Percentiles rank a stretch among this genome's conserved stretches.
Conservation (phyloP, 2,329 filamentous ascomycete species). For the Aspergillus ruber region DNA sequence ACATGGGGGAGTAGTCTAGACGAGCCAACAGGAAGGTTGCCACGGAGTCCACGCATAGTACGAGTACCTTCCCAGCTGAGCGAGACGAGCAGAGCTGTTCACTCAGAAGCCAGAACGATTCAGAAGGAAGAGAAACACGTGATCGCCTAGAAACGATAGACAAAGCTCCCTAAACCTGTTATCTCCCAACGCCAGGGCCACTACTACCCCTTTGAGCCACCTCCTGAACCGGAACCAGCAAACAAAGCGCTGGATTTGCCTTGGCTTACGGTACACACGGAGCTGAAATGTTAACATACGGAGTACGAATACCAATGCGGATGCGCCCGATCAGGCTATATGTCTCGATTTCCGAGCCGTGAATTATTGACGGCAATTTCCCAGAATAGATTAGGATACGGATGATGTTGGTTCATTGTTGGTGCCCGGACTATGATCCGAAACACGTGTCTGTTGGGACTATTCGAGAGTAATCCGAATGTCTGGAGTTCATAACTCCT, state of each 20-base stretch:
- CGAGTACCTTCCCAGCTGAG: too few relatives aligned
- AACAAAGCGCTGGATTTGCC: not conserved
- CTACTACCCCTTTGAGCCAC: not conserved
- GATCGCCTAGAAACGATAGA: not conserved
- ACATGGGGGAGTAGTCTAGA: not conserved
- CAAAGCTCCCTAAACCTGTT: not conserved
- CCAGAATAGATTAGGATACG: not conserved
- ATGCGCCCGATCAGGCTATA: not conserved
- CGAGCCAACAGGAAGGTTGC: not conserved
- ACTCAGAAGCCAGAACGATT: too few relatives aligned
- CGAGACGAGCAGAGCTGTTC: too few relatives aligned
- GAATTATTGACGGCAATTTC: not conserved
- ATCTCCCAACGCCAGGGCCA: constrained; percentile 1
- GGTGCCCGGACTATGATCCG: too few relatives aligned
- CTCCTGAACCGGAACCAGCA: constrained; percentile 1
- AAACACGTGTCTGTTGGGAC: too few relatives aligned
- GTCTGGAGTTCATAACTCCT: too few relatives aligned
- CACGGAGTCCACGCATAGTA: not conserved
- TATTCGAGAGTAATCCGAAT: not conserved
- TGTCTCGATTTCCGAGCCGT: not conserved
- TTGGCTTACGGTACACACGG: not conserved
- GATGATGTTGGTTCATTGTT: too few relatives aligned
- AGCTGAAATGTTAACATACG: not conserved
- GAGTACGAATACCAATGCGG: too few relatives aligned
- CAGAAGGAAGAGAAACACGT: not conserved